Percentiles rank a stretch among this genome's conserved stretches.
Conservation (phyloP, 805 yeast species). For the Yamadazyma tumulicola region DNA sequence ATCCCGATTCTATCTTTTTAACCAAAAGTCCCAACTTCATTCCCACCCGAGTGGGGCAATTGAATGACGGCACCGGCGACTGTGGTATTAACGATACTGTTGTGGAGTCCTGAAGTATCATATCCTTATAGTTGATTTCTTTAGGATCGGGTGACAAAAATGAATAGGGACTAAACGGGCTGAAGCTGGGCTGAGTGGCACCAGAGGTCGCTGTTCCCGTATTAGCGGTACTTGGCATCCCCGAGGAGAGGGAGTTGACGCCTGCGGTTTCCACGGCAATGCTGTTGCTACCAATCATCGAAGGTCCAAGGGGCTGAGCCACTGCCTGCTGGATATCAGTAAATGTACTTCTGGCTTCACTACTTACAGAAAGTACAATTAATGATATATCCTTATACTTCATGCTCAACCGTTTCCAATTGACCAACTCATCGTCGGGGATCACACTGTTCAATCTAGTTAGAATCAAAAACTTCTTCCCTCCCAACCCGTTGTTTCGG, state of each 20-base stretch:
- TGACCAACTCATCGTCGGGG: constrained; percentile 77
- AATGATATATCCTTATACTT: constrained; percentile 54
- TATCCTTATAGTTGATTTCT: constrained; percentile 11
- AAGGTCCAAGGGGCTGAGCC: too few species aligned
- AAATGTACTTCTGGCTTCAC: constrained; percentile 46
- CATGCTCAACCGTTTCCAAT: constrained; percentile 72
- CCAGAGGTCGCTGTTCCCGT: too few species aligned
- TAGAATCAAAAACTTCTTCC: constrained; percentile 60
- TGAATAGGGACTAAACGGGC: too few species aligned
- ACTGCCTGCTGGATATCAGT: too few species aligned
- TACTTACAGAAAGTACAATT: constrained; percentile 67
- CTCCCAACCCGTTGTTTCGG: constrained; percentile 35
- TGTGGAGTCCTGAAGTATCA: constrained; percentile 46
- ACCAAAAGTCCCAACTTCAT: constrained; percentile 67
- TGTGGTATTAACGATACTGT: constrained; percentile 57
- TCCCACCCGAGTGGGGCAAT: constrained; percentile 67
- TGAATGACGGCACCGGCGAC: constrained; percentile 61
- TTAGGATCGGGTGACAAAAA: constrained; percentile 6
- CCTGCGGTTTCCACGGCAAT: background rate
- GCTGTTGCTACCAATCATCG: too few species aligned
- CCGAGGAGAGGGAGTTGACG: background rate
- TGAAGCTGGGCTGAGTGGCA: too few species aligned
- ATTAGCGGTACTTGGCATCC: background rate
- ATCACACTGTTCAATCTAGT: constrained; percentile 70
- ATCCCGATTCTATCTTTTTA: constrained; percentile 28